These are phyloP conservation scores for Mycena chlorophos DNA, from an alignment of 768 basidiomycete genomes.

Conservation along the genomic window DNA sequence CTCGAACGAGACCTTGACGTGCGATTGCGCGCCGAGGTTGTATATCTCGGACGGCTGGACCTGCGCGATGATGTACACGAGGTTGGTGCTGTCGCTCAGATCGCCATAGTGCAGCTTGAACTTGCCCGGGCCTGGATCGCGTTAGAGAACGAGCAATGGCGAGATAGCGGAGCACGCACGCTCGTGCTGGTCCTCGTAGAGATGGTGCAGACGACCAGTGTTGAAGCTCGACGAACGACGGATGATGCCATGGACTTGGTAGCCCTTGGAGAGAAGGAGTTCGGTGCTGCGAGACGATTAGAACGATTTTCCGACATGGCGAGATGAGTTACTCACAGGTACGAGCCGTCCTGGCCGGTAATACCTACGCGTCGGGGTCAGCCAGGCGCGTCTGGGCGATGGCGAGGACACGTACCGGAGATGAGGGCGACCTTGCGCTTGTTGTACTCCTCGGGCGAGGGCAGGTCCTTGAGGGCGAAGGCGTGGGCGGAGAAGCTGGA, in stretches of 20 bases:
- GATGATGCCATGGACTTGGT: conserved; percentile 93
- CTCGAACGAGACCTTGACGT: conserved; percentile 99
- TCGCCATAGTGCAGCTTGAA: conserved; percentile 91
- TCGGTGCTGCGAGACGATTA: conserved; percentile 60
- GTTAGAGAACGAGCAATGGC: conserved; percentile 1
- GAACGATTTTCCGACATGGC: conserved; percentile 4
- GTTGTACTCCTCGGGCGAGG: conserved; percentile 77
- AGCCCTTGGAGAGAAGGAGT: conserved; percentile 81
- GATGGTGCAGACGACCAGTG: conserved; percentile 90
- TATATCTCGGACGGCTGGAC: conserved; percentile 96
- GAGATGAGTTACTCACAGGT: conserved; percentile 58
- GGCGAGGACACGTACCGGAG: conserved; percentile 57
- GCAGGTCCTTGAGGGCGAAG: conserved; percentile 53
- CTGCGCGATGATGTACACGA: conserved; percentile 93
- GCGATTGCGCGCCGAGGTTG: conserved; percentile 96
- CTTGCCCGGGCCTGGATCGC: conserved; percentile 59
- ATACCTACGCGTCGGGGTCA: conserved; percentile 56
- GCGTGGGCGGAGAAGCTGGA: conserved; percentile 41
- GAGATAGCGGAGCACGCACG: conserved; percentile 48
- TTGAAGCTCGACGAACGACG: conserved; percentile 98
- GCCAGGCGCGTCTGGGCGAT: conserved; percentile 12
- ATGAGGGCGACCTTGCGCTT: conserved; percentile 93
- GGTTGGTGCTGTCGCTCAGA: conserved; percentile 93
- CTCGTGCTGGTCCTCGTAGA: conserved; percentile 91
- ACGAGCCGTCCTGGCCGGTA: conserved; percentile 95